Conservation (phyloP, 306 rosid genomes). For the Cicer arietinum region DNA sequence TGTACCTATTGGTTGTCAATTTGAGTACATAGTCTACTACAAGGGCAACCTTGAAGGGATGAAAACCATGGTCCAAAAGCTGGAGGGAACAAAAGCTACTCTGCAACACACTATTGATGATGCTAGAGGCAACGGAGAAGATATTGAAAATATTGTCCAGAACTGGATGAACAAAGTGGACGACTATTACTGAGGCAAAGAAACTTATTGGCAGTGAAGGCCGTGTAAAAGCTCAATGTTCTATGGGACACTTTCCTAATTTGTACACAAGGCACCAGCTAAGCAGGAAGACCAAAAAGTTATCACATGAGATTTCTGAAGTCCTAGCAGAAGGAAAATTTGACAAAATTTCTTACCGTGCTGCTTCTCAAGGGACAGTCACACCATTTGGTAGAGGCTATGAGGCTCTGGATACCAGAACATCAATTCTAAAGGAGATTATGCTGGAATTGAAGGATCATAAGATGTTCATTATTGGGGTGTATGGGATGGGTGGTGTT, state of each 20-base stretch:
- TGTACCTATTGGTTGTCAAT: neutral
- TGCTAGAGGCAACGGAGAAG: conserved; percentile 7
- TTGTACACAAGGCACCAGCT: neutral
- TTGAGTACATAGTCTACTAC: neutral
- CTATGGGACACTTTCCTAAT: neutral
- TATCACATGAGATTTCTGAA: neutral
- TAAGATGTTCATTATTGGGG: conserved; percentile 3
- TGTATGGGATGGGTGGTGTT: neutral
- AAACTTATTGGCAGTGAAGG: neutral
- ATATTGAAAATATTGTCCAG: neutral
- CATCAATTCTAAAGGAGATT: neutral
- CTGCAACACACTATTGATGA: neutral
- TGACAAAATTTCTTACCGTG: neutral
- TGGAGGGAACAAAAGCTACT: neutral
- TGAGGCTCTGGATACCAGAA: conserved; percentile 14
- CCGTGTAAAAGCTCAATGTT: neutral
- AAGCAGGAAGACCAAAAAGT: neutral
- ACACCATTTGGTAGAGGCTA: neutral
- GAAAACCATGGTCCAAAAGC: neutral
- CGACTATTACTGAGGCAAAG: neutral
- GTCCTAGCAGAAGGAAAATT: neutral
- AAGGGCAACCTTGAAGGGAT: neutral
- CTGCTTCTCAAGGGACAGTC: neutral
- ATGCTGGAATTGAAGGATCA: neutral
- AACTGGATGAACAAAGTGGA: neutral